A percentile compares a stretch with the other conserved stretches of the same genome.
Conservation (phyloP, 176 grass and related monocot species). For the Rhynchospora breviuscula region DNA sequence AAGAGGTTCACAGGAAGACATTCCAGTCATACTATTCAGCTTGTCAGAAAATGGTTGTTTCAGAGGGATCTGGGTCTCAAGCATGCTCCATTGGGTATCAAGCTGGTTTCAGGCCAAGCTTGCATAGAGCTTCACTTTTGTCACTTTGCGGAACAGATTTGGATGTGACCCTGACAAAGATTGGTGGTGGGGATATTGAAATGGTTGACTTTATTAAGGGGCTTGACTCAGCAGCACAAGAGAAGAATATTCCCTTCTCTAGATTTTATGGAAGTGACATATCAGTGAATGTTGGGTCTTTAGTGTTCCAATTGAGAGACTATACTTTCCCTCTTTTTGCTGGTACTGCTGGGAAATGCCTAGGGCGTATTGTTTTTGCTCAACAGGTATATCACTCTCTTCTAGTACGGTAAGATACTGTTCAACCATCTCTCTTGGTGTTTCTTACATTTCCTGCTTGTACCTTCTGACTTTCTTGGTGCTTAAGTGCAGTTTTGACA, state of each 20-base stretch:
- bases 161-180: conserved; percentile 74
- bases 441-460: background rate
- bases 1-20: conserved; percentile 84
- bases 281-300: conserved; percentile 67
- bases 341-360: conserved; percentile 58
- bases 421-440: background rate
- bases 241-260: conserved; percentile 89
- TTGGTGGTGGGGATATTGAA: conserved; percentile 68
- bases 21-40: conserved; percentile 79
- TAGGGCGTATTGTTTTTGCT: conserved; percentile 86
- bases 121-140: conserved; percentile 75
- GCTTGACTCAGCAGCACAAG: conserved; percentile 62
- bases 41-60: conserved; percentile 68
- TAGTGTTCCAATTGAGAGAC: conserved; percentile 83
- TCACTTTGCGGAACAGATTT: conserved; percentile 84
- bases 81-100: conserved; percentile 74
- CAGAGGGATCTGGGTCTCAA: conserved; percentile 84
- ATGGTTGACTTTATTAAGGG: conserved; percentile 96
- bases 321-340: conserved; percentile 90
- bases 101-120: conserved; percentile 79
- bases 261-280: conserved; percentile 92
- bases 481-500: background rate
- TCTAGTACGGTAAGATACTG: background rate
- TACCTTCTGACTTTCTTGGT: conserved; percentile 19
- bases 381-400: conserved; percentile 60